Percentiles rank a stretch among this genome's conserved stretches.
Conservation (phyloP, 345 rosid species). For the Boechera divaricarpa region DNA sequence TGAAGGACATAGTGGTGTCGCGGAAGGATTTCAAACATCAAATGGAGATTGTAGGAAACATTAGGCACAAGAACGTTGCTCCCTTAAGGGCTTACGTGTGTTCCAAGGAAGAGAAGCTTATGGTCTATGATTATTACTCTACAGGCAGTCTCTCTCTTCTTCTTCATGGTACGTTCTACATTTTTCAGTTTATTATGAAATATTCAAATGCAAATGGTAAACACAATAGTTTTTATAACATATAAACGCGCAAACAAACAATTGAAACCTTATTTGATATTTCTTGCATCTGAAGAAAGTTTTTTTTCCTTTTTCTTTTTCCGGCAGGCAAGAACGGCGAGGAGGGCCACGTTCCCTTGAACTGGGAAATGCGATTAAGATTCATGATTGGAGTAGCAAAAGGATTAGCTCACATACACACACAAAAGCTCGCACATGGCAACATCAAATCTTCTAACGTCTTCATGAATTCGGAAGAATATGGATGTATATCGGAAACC, state of each 20-base stretch:
- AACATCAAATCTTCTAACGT: constrained; percentile 89
- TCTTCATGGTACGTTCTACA: constrained; percentile 64
- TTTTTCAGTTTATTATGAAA: not conserved
- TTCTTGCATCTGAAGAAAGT: constrained; percentile 32
- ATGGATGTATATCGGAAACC: constrained; percentile 77
- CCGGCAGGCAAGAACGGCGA: constrained; percentile 60
- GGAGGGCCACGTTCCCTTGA: constrained; percentile 53
- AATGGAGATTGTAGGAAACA: constrained; percentile 77
- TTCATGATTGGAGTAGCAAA: constrained; percentile 80
- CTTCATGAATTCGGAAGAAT: constrained; percentile 60
- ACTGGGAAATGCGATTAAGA: constrained; percentile 70
- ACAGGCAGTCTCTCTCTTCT: constrained; percentile 68
- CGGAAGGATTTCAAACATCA: constrained; percentile 87
- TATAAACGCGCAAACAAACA: not conserved
- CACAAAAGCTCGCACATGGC: constrained; percentile 79
- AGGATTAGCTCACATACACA: constrained; percentile 77
- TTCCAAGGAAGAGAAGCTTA: constrained; percentile 93
- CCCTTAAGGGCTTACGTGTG: constrained; percentile 82
- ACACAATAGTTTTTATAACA: not conserved
- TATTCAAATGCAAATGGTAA: not conserved
- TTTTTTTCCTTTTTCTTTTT: not conserved
- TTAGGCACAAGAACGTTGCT: constrained; percentile 79
- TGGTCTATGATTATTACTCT: constrained; percentile 75
- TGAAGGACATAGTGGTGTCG: constrained; percentile 72
- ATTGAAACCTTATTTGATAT: not conserved